phyloP scores from a whole-genome alignment of 192 early-diverging fungal species.

The Anaeromyces robustus region DNA sequence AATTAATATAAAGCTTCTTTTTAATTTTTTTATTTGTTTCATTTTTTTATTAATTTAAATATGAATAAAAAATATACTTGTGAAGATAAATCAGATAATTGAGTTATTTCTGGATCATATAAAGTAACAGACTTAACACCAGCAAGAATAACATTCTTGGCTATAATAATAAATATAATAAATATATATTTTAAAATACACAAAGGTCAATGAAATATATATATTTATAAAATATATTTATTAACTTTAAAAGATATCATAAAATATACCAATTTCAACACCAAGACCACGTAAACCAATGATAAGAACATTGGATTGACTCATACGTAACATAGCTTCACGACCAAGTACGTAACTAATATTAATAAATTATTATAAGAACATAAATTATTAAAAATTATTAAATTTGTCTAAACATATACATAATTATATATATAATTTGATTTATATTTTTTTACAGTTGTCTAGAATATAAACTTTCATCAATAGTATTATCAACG shows the following conservation, averaged over 20 bases:
- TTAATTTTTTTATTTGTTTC: too few species aligned
- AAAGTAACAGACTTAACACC: constrained; percentile 98
- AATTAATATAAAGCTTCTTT: too few species aligned
- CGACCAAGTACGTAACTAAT: constrained; percentile 75
- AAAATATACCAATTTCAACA: constrained; percentile 75
- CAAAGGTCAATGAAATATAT: too few species aligned
- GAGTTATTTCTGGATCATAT: constrained; percentile 62
- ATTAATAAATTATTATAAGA: too few species aligned
- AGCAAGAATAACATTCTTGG: constrained; percentile 96
- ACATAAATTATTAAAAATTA: too few species aligned
- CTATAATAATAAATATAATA: constrained; percentile 15
- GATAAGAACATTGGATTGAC: constrained; percentile 85
- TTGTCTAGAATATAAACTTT: constrained; percentile 94
- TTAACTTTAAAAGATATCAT: too few species aligned
- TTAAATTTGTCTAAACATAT: too few species aligned
- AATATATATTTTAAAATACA: not conserved
- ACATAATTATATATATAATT: not conserved
- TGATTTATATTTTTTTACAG: constrained; percentile 55
- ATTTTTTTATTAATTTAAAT: not conserved
- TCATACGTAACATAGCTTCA: constrained; percentile 98
- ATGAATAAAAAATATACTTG: constrained; percentile 35
- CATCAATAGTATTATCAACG: constrained; percentile 54
- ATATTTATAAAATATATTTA: too few species aligned
- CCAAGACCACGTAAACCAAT: constrained; percentile 93
- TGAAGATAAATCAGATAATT: constrained; percentile 72